Evolutionary conservation across 495 filamentous ascomycete species (phyloP).

Genomic region (Massariosphaeria phaeospora): DNA sequence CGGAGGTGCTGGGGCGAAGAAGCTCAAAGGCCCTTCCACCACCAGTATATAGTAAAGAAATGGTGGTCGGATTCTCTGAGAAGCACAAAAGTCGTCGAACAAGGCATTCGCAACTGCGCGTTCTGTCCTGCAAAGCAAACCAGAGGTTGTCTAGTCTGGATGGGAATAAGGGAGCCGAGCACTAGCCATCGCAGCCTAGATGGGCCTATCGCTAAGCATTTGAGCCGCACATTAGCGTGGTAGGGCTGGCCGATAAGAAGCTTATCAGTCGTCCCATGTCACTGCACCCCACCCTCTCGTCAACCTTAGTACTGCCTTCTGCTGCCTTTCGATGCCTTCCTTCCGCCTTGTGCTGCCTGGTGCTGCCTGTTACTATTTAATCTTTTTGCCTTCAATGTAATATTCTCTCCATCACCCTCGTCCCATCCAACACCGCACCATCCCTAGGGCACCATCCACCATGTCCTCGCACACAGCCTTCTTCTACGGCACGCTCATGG

Average conservation of each 20-base stretch:
- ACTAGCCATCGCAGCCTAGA: no score
- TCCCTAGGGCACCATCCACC: not conserved
- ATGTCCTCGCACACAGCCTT: slow-evolving; percentile 48
- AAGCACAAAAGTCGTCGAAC: no score
- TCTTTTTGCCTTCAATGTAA: not conserved
- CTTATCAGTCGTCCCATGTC: slow-evolving; percentile 10
- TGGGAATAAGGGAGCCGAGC: no score
- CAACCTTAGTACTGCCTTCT: not conserved
- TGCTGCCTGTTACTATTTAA: no score
- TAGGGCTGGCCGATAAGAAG: slow-evolving; percentile 22
- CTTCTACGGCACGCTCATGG: slow-evolving; percentile 76
- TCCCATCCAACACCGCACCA: not conserved
- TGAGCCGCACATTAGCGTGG: slow-evolving; percentile 21
- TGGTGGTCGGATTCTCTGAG: no score
- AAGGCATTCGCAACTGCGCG: no score
- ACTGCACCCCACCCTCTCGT: not conserved
- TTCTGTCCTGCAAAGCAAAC: no score
- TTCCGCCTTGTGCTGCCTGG: no score
- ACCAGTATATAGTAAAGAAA: no score
- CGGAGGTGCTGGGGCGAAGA: not conserved
- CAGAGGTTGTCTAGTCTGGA: not conserved
- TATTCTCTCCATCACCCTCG: not conserved
- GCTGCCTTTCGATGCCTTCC: no score
- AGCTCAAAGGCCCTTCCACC: no score
- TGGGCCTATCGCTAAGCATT: no score